Percentiles rank a stretch among this genome's conserved stretches.
phyloP scores from a whole-genome alignment of 805 yeast genomes.

The Barnettozyma salicaria region DNA sequence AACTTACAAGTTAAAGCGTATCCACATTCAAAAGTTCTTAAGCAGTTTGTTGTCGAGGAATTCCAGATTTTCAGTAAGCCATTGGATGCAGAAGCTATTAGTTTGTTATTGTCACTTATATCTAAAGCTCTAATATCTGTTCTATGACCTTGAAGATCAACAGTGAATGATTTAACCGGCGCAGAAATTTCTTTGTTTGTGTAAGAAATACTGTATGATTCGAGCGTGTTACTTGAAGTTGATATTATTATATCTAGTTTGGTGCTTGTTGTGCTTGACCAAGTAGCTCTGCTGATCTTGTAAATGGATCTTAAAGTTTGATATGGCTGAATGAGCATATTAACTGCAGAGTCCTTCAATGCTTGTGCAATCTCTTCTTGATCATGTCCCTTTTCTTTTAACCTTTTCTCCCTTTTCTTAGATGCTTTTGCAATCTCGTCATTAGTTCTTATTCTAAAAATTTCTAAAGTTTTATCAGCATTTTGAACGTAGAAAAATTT shows the following conservation, averaged over 20 bases:
- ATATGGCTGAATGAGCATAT: slow-evolving; percentile 61
- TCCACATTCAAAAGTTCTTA: slow-evolving; percentile 85
- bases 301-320: slow-evolving; percentile 58
- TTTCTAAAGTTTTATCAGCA: slow-evolving; percentile 72
- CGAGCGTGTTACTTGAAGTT: slow-evolving; percentile 68
- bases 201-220: slow-evolving; percentile 61
- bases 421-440: slow-evolving; percentile 78
- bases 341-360: slow-evolving; percentile 41
- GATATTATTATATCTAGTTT: slow-evolving; percentile 59
- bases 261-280: slow-evolving; percentile 46
- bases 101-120: slow-evolving; percentile 70
- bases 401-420: slow-evolving; percentile 69
- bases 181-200: slow-evolving; percentile 44
- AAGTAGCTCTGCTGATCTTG: slow-evolving; percentile 60
- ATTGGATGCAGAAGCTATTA: slow-evolving; percentile 85
- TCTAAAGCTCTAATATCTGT: slow-evolving; percentile 82
- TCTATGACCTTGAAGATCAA: slow-evolving; percentile 83
- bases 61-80: slow-evolving; percentile 91
- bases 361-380: slow-evolving; percentile 54
- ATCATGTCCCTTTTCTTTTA: slow-evolving; percentile 60
- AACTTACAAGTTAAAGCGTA: slow-evolving; percentile 77
- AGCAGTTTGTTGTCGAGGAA: slow-evolving; percentile 59
- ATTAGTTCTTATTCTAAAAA: slow-evolving; percentile 67
- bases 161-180: slow-evolving; percentile 44
- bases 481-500: slow-evolving; percentile 64